A percentile compares a stretch with the other conserved stretches of the same genome.
Evolutionary conservation across 2,329 filamentous ascomycete species (phyloP).

Genomic region (Chrysosporium queenslandicum): DNA sequence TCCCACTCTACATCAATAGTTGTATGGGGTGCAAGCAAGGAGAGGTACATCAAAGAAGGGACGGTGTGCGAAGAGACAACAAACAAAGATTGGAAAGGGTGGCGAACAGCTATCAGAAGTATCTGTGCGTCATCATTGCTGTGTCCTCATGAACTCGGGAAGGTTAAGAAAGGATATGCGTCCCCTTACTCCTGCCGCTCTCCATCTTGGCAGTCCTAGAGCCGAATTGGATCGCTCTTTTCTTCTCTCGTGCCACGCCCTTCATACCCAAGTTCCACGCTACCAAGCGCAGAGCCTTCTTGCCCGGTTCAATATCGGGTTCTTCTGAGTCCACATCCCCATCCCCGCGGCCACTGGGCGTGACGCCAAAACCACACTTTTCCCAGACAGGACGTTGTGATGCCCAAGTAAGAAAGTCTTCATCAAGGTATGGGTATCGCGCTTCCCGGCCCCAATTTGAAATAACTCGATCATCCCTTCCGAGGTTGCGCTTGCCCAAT

Average conservation of each 20-base stretch:
- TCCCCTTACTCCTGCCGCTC: constrained; percentile 54
- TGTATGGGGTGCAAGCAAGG: background rate
- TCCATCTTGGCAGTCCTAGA: constrained; percentile 77
- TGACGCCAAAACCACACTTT: constrained; percentile 75
- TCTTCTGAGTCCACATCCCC: constrained; percentile 20
- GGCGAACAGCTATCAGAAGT: constrained; percentile 13
- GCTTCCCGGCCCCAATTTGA: constrained; percentile 82
- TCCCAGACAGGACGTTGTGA: constrained; percentile 63
- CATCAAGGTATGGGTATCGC: constrained; percentile 83
- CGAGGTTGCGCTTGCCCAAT: constrained; percentile 86
- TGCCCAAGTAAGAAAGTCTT: constrained; percentile 72
- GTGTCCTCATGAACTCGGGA: background rate
- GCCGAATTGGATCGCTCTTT: constrained; percentile 81
- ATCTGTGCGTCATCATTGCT: constrained; percentile 18
- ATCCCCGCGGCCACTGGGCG: constrained; percentile 14
- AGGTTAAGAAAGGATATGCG: constrained; percentile 39
- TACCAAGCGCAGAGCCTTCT: constrained; percentile 67
- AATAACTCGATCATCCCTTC: constrained; percentile 84
- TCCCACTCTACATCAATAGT: constrained; percentile 8
- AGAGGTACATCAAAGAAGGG: background rate
- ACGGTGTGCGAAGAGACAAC: background rate
- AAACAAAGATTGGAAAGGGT: background rate
- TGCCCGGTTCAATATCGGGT: constrained; percentile 58
- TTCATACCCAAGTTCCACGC: constrained; percentile 64
- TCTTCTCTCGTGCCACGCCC: constrained; percentile 72